Evolutionary conservation across 805 yeast species (phyloP), one percentile per base, ranked within the genome.

Genomic region (Sungouiella thailandica): DNA sequence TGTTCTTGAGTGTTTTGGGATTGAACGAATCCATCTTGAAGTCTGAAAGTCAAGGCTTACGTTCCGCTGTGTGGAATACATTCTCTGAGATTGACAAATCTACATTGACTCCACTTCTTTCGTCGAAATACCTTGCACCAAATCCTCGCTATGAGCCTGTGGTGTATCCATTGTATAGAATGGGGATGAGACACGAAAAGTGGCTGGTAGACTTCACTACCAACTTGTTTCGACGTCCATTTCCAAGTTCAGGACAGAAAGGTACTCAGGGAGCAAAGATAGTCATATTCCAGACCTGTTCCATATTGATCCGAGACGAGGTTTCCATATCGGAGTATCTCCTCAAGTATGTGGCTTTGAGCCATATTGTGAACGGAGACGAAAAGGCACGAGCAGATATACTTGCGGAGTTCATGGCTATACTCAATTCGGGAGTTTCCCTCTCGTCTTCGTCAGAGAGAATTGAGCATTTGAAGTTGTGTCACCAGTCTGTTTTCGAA

Each of bases 181-280:
- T 62, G 4, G 64, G 72, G 2, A 73, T 73, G 57, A 72, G 71
- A 11, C 78, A 81, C 49, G 73, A 74, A 4, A 64, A 63, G 5
- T 93, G 98, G 98, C 54, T 93, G 1, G 72, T 77, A 31, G 70
- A 65, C 17, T 68, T 90, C 15, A 75, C 93, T 0, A 65, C 80
- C 5, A 86, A 85, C 47, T 55, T 88, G 34, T 58, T 89, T 32
- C 70, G 72, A 36, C 53, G 73, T 25, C 62, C 69, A 5, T 31
- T 44, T 10, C 32, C 34, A 6, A 36, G 37, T 10, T 25, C 39
- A 4, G 30, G 38, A 22, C 46, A 44, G 9, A 42, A 32, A 14
- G 37, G 34, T 15, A 30, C 29, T 7, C 41, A 41, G 23, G 17
- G 29, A 23, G 43, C 46, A 12, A 55, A 54, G 31, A 35, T 42